phyloP scores from a whole-genome alignment of 371 early-diverging fungal genomes.

The Coemansia linderi region DNA sequence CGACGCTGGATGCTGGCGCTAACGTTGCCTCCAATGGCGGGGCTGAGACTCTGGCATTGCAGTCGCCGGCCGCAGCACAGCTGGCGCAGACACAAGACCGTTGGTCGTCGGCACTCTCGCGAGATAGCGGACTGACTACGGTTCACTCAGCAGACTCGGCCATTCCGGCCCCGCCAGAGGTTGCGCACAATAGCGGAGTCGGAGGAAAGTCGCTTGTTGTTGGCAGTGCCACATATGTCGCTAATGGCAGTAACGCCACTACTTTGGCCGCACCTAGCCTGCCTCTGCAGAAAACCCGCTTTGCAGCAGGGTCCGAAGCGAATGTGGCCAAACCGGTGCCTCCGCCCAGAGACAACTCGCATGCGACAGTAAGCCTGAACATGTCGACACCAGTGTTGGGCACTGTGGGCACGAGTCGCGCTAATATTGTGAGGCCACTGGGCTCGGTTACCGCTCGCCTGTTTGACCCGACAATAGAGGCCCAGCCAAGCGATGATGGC shows the following conservation, averaged over 20 bases:
- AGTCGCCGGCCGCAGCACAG: conserved; percentile 7
- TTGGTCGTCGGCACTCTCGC: conserved; percentile 25
- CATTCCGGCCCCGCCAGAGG: conserved; percentile 1
- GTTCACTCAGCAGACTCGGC: conserved; percentile 20
- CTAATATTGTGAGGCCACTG: conserved; percentile 17
- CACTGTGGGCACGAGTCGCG: conserved; percentile 3
- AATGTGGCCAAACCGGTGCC: not conserved
- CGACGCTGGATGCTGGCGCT: conserved; percentile 7
- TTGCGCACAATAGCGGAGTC: not conserved
- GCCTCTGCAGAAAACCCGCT: not conserved
- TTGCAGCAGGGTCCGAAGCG: not conserved
- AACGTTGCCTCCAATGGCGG: not conserved
- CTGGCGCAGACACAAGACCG: conserved; percentile 10
- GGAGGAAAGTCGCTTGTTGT: conserved; percentile 2
- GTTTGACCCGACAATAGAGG: conserved; percentile 33
- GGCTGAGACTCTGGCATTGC: not conserved
- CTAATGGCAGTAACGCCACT: not conserved
- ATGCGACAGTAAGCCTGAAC: conserved; percentile 17
- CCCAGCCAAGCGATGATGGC: conserved; percentile 10
- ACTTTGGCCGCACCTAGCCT: not conserved
- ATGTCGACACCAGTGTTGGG: conserved; percentile 38
- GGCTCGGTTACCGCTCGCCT: conserved; percentile 48
- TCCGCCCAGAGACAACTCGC: conserved; percentile 42
- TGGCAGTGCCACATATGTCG: not conserved
- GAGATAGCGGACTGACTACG: conserved; percentile 23